Base-by-base conservation (phyloP, 169 alveolate species). In the Plasmodium billcollinsi region DNA sequence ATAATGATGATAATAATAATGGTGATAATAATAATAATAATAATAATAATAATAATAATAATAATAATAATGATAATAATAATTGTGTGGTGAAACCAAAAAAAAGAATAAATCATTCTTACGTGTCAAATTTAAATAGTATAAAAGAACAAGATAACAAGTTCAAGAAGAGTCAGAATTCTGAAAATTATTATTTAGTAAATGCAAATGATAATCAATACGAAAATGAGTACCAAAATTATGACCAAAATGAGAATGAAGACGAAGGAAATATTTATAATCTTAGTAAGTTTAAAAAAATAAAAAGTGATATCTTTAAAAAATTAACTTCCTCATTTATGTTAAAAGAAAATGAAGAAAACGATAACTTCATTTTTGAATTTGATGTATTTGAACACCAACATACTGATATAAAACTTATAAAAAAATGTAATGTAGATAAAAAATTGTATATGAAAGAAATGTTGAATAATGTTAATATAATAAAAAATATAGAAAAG, bases 401-500 rank as follows among this genome's bases (percentile, higher is more conserved):
- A 33, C 24, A 29, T 24, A 76, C 20, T 39, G 58, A 76, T 6
- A 65, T 61, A 43, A 80, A 54, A 43, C 24, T 12, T 24, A 18
- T 24, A 15, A 80, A 80, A 50, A 80, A 72, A 43, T 39, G 33
- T 47, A n/a, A 21, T 15, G 7, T 59, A n/a, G 91, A 80, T n/a
- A 71, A 80, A 47, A 66, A 56, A 47, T 43, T 59, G 21, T 80
- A 80, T 52, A 80, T 80, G 56, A 29, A 29, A 49, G 91, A 80
- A 52, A 67, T 80, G 62, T 14, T 80, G 1, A 70, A 66, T 15
- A 72, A 80, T 67, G 21, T 15, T 20, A 39, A 70, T 50, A 9
- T 80, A 8, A 24, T 80, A 24, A 80, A 80, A 39, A 80, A 80
- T 6, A 26, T 80, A 47, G 80, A 80, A 80, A 80, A 80, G n/a